phyloP scores from a whole-genome alignment of 2,329 filamentous ascomycete genomes.

The Trichophyton benhamiae region DNA sequence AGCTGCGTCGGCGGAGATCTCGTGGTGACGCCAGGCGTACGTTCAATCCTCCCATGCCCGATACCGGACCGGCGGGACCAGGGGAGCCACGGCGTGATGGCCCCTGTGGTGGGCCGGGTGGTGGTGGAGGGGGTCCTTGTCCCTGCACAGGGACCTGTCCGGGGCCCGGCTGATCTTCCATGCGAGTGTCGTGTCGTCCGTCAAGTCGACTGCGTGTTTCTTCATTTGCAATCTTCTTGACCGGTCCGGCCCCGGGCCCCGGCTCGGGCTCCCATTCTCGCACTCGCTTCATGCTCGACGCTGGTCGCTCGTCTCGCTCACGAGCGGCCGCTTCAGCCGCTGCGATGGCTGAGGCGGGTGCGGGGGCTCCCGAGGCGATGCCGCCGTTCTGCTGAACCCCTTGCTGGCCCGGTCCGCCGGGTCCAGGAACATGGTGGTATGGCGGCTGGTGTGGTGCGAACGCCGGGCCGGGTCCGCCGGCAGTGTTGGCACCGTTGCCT shows the following conservation, averaged over 20 bases:
- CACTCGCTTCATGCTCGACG: conserved; percentile 69
- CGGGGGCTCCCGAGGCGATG: conserved; percentile 57
- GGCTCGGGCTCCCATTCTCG: conserved; percentile 88
- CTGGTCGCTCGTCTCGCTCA: conserved; percentile 59
- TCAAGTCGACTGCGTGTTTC: conserved; percentile 78
- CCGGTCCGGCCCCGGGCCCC: conserved; percentile 21
- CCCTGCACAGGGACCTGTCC: too few relatives aligned
- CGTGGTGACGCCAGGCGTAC: conserved; percentile 49
- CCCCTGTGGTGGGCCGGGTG: background rate
- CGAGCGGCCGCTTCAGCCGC: conserved; percentile 57
- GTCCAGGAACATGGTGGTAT: conserved; percentile 55
- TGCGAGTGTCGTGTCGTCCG: conserved; percentile 43
- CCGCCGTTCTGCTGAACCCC: conserved; percentile 35
- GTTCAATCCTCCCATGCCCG: conserved; percentile 36
- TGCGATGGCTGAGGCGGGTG: conserved; percentile 52
- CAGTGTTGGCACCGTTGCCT: background rate
- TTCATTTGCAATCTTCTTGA: conserved; percentile 80
- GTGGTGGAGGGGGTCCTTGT: conserved; percentile 32
- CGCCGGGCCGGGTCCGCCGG: conserved; percentile 69
- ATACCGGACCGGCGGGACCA: background rate
- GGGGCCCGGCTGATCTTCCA: conserved; percentile 18
- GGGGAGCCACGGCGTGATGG: conserved; percentile 30
- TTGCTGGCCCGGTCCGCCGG: background rate
- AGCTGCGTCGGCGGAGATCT: conserved; percentile 61
- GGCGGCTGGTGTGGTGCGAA: conserved; percentile 69